Percentiles rank a stretch among this genome's conserved stretches.
These are phyloP conservation scores for Vickermania ingenoplastis DNA, from an alignment of 208 protist genomes.

Conservation along the genomic window DNA sequence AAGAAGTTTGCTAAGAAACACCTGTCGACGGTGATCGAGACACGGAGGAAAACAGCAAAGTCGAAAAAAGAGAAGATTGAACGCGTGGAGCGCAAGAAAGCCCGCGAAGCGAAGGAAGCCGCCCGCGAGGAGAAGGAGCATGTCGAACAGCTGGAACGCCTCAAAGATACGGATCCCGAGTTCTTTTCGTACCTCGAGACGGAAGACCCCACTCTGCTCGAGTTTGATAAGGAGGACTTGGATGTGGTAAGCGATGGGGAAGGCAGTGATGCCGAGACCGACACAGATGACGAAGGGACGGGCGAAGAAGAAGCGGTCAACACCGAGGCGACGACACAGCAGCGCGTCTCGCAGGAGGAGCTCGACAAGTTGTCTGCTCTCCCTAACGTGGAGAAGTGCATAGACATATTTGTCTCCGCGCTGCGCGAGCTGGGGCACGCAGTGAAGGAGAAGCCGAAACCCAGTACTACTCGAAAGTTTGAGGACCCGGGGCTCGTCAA, in stretches of 20 bases:
- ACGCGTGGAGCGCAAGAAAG: slow-evolving; percentile 65
- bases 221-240: slow-evolving; percentile 80
- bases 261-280: slow-evolving; percentile 68
- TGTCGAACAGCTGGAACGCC: slow-evolving; percentile 74
- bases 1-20: slow-evolving; percentile 91
- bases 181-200: slow-evolving; percentile 88
- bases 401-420: slow-evolving; percentile 76
- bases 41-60: slow-evolving; percentile 77
- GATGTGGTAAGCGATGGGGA: slow-evolving; percentile 63
- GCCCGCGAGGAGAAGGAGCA: slow-evolving; percentile 80
- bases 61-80: slow-evolving; percentile 85
- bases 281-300: slow-evolving; percentile 47
- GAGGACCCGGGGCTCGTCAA: slow-evolving; percentile 86
- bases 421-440: slow-evolving; percentile 70
- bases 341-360: slow-evolving; percentile 49
- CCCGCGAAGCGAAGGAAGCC: slow-evolving; percentile 49
- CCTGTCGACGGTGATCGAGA: slow-evolving; percentile 81
- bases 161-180: slow-evolving; percentile 84
- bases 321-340: slow-evolving; percentile 15
- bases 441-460: slow-evolving; percentile 57
- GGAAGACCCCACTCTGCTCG: slow-evolving; percentile 78
- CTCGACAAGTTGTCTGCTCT: slow-evolving; percentile 29
- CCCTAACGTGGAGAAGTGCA: slow-evolving; percentile 29
- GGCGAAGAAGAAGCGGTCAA: slow-evolving; percentile 20
- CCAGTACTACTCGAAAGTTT: slow-evolving; percentile 71